A percentile compares a stretch with the other conserved stretches of the same genome.
Evolutionary conservation across 495 filamentous ascomycete species (phyloP).

Genomic region (Aspergillus asperescens): DNA sequence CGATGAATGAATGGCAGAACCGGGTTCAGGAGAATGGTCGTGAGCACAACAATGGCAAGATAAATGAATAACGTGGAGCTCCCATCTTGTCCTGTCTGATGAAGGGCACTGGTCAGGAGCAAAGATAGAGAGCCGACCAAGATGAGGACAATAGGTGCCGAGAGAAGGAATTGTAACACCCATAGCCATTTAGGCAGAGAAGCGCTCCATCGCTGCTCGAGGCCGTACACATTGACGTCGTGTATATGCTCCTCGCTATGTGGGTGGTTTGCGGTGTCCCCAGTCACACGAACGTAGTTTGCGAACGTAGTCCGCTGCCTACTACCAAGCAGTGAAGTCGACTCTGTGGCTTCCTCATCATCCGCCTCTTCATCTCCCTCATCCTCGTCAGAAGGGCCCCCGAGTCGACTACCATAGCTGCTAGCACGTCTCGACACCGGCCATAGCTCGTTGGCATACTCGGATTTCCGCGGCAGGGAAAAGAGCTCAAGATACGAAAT

Average conservation of each 20-base stretch:
- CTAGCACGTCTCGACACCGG: slow-evolving; percentile 38
- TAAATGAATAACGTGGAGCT: slow-evolving; percentile 62
- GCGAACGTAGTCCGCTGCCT: slow-evolving; percentile 66
- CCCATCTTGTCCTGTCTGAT: slow-evolving; percentile 79
- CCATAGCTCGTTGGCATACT: slow-evolving; percentile 46
- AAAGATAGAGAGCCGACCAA: slow-evolving; percentile 69
- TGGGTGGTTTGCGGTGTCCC: slow-evolving; percentile 28
- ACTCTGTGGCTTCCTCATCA: slow-evolving; percentile 63
- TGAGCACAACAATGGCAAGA: slow-evolving; percentile 59
- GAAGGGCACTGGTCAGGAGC: slow-evolving; percentile 62
- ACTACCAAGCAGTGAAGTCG: slow-evolving; percentile 69
- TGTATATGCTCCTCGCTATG: slow-evolving; percentile 33
- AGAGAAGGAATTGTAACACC: slow-evolving; percentile 77
- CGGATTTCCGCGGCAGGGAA: slow-evolving; percentile 62
- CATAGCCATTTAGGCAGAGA: slow-evolving; percentile 76
- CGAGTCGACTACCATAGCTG: slow-evolving; percentile 37
- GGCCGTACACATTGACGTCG: slow-evolving; percentile 54
- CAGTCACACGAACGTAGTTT: slow-evolving; percentile 50
- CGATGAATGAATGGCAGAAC: slow-evolving; percentile 81
- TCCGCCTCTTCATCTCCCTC: slow-evolving; percentile 33
- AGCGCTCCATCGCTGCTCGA: slow-evolving; percentile 81
- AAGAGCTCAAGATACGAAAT: slow-evolving; percentile 76
- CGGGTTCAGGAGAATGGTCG: slow-evolving; percentile 70
- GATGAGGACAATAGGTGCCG: slow-evolving; percentile 70
- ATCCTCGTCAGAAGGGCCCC: slow-evolving; percentile 32